Evolutionary conservation across 495 filamentous ascomycete species (phyloP).

Genomic region (Parmelia sp.): DNA sequence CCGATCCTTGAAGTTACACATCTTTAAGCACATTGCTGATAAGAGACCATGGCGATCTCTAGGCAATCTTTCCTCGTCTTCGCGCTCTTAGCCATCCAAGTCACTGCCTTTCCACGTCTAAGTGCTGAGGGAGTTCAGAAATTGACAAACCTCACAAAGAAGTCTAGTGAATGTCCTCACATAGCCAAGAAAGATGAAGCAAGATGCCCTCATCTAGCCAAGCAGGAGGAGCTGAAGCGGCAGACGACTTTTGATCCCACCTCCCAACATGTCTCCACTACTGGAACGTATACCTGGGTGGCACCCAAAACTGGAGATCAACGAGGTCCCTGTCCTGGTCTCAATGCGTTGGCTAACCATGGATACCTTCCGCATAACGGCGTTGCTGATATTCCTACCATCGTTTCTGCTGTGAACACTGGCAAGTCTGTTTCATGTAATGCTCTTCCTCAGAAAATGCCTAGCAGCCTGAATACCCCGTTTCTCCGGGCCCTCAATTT

Average conservation of each 20-base stretch:
- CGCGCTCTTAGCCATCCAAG: constrained; percentile 2
- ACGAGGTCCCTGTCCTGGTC: constrained; percentile 46
- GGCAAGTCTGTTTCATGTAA: constrained; percentile 7
- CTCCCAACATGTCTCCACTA: constrained; percentile 20
- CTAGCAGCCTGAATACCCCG: not conserved
- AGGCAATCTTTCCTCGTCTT: not conserved
- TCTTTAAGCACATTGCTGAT: not conserved
- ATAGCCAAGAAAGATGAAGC: not conserved
- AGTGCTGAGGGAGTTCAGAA: not conserved
- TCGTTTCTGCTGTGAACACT: constrained; percentile 32
- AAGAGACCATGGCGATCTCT: not conserved
- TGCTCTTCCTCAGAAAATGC: not conserved
- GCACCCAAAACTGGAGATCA: constrained; percentile 37
- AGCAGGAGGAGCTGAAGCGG: constrained; percentile 1
- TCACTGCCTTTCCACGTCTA: constrained; percentile 12
- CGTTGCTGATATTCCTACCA: constrained; percentile 34
- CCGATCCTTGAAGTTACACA: not conserved
- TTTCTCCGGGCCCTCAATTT: not conserved
- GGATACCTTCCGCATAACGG: constrained; percentile 50
- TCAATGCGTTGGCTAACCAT: constrained; percentile 50
- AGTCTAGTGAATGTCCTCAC: constrained; percentile 4
- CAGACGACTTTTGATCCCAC: constrained; percentile 19
- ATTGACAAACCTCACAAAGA: not conserved
- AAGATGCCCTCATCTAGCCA: not conserved
- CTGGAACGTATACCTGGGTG: constrained; percentile 37